phyloP scores from a whole-genome alignment of 345 rosid species.

The Syzygium oleosum region DNA sequence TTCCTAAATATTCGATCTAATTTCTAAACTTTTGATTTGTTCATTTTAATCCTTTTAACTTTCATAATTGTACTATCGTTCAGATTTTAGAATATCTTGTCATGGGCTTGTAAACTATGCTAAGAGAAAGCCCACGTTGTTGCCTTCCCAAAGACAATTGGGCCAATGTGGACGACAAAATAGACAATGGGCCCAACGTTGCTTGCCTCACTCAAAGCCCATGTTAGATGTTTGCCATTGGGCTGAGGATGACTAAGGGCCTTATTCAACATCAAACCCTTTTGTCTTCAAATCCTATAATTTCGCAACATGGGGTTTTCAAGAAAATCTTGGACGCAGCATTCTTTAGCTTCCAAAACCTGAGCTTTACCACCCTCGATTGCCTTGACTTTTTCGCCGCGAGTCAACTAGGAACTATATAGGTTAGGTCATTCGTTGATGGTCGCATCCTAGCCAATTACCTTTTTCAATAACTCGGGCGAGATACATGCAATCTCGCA shows the following conservation, averaged over 20 bases:
- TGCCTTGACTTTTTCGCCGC: not conserved
- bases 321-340: not conserved
- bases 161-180: not conserved
- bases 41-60: not conserved
- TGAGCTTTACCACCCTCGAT: not conserved
- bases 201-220: not conserved
- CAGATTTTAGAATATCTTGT: not conserved
- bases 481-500: not conserved
- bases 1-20: not conserved
- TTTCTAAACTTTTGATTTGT: not conserved
- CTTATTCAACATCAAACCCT: not conserved
- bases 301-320: not conserved
- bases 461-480: not conserved
- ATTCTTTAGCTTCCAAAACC: not conserved
- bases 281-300: not conserved
- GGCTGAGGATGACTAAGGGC: not conserved
- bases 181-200: not conserved
- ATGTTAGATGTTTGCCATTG: not conserved
- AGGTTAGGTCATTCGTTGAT: not conserved
- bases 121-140: not conserved
- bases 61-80: not conserved
- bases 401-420: not conserved
- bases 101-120: not conserved
- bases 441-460: not conserved
- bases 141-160: not conserved